Evolutionary conservation across 2,329 filamentous ascomycete species (phyloP).

Genomic region (Talaromyces albobiverticillius): DNA sequence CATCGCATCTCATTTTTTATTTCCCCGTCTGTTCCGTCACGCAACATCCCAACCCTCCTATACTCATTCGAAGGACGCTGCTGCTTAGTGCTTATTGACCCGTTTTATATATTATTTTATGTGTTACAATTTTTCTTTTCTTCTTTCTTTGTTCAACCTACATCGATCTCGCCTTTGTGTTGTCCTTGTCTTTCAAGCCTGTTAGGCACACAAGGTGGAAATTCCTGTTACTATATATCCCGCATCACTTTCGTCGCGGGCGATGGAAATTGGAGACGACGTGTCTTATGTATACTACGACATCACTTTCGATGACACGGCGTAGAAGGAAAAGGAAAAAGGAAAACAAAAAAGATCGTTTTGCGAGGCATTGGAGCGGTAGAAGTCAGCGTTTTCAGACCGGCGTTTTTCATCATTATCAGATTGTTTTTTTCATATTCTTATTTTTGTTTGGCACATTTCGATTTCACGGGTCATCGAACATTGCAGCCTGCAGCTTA

Average conservation of each 20-base stretch:
- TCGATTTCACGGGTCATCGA: slow-evolving; percentile 11
- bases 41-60: slow-evolving; percentile 13
- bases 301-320: slow-evolving; percentile 14
- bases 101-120: slow-evolving; percentile 10
- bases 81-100: slow-evolving; percentile 9
- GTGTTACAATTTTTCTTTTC: not conserved
- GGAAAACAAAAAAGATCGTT: slow-evolving; percentile 16
- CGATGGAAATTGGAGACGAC: slow-evolving; percentile 13
- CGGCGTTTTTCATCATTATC: slow-evolving; percentile 16
- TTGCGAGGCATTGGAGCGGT: slow-evolving; percentile 14
- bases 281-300: slow-evolving; percentile 18
- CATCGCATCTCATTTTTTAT: slow-evolving; percentile 15
- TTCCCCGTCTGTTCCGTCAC: slow-evolving; percentile 4
- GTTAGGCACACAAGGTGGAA: not conserved
- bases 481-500: slow-evolving; percentile 16
- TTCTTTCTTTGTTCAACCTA: not conserved
- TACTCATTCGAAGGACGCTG: slow-evolving; percentile 6
- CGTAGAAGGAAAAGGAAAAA: slow-evolving; percentile 15
- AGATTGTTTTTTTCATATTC: slow-evolving; percentile 13
- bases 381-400: slow-evolving; percentile 10
- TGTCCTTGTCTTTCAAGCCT: not conserved
- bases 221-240: not conserved
- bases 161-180: not conserved
- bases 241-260: slow-evolving; percentile 14
- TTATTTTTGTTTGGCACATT: slow-evolving; percentile 19